Base-by-base conservation (phyloP, 2,329 filamentous ascomycete species). In the Neonectria faginata region DNA sequence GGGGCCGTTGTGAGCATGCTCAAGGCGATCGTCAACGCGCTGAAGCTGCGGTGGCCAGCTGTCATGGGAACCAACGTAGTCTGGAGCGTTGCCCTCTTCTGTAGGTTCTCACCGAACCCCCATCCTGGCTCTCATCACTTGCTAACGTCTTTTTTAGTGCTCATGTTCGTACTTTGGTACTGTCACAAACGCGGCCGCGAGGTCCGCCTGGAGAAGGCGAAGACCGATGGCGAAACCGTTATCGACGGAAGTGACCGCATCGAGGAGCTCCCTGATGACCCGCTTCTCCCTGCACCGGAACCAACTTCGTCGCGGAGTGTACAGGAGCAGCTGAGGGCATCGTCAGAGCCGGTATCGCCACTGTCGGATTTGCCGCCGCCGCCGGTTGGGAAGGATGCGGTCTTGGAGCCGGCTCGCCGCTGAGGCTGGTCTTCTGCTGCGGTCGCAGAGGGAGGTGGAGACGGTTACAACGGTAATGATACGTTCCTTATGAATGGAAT, bases 81-180 rank as follows among this genome's bases (percentile, higher is more conserved):
- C 16, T 93, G 97, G 89, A 96, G 92, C 67, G 83, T 98, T 69
- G 94, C 93, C 0, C 82, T 98, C 1, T 97, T 97, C 74, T 84
- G 93, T 95, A 85, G 85, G 91, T 76, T 20, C 22, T 25, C 5
- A 8, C 29, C 29, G 22, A 16, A 16, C n/a, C 16, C 3, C 29
- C 12, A 44, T 4, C 18, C 16, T 5, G 41, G 5, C 16, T 25
- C 6, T 8, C 10, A 7, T 12, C n/a, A 33, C 20, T 47, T 31
- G 14, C 64, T 67, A 51, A 69, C 33, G 18, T 52, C 14, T 3
- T 12, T 6, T 1, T 14, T 66, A 92, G 92, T 98, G 59, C 85
- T 98, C 16, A 86, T 99, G 61, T 96, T 97, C 76, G 93, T 97
- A 48, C 90, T 98, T 73, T 99, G 95, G 94, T 99, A 98, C 81